Base-by-base conservation (phyloP, 2,329 filamentous ascomycete genomes). In the Helotiales sp. region DNA sequence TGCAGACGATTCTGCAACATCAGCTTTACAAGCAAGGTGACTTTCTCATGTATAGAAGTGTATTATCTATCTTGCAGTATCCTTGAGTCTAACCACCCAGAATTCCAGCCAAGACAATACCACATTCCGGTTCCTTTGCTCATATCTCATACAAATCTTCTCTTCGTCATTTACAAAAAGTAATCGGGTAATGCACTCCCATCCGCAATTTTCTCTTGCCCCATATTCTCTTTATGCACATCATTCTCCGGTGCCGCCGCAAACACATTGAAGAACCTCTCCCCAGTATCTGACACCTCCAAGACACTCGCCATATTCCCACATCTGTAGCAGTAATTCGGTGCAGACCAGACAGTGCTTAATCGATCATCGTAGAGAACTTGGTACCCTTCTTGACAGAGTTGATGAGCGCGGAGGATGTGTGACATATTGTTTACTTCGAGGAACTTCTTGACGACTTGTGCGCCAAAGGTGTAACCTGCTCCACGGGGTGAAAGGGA, bases 361-460 rank as follows among this genome's bases (percentile, higher is more conserved):
- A 99, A 77, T 15, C 89, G 85, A 74, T 98, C 93, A 69, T 98
- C 93, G 73, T 96, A 99, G 15, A 99, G 84, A 47, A 98, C 90
- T 76, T 98, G 95, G 74, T 93, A 99, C 0, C 95, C 95, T 76
- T 99, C 95, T 74, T 99, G 95, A 73, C 95, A 99, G 4, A 99
- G 83, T 77, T 99, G 95, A 75, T 99, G 95, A n/a, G 95, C 95
- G 24, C 95, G 90, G 56, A 99, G 80, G 63, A 99, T 99, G 74
- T 99, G 95, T 30, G 89, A 93, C 93, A 99, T 98, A 73, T 86
- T 89, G 76, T 99, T 99, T 67, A 99, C 93, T 67, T 95, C 91
- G 30, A 99, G 80, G 74, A 99, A 99, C 76, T 99, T 99, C 76
- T 93, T 96, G 52, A 99, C 95, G 15, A 99, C 95, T 74, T 98